phyloP scores from a whole-genome alignment of 306 rosid species.

The Castanopsis chinensis region DNA sequence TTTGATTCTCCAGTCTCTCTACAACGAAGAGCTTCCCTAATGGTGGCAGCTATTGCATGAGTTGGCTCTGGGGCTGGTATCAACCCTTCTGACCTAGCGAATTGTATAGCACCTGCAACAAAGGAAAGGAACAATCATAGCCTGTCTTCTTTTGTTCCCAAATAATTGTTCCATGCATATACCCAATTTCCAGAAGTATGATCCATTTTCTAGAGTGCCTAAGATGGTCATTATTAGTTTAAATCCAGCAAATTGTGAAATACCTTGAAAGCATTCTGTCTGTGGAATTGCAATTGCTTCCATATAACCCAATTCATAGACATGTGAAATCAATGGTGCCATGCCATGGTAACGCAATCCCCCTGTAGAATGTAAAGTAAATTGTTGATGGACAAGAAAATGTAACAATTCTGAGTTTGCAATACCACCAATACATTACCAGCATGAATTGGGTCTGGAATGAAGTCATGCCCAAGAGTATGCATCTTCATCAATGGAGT shows the following conservation, averaged over 20 bases:
- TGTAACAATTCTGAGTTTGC: background rate
- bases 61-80: constrained; percentile 98
- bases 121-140: constrained; percentile 5
- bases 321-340: constrained; percentile 95
- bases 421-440: constrained; percentile 40
- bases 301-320: constrained; percentile 75
- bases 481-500: constrained; percentile 99
- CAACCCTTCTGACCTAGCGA: constrained; percentile 87
- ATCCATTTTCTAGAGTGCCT: background rate
- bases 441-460: constrained; percentile 96
- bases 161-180: background rate
- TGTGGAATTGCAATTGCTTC: constrained; percentile 96
- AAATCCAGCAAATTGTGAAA: constrained; percentile 3
- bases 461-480: constrained; percentile 85
- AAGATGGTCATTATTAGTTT: background rate
- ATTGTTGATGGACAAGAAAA: background rate
- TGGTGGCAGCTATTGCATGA: constrained; percentile 88
- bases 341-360: constrained; percentile 98
- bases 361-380: constrained; percentile 42
- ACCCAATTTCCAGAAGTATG: background rate
- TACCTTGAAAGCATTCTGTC: constrained; percentile 82
- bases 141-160: background rate
- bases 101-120: constrained; percentile 76
- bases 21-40: constrained; percentile 80
- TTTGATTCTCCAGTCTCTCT: constrained; percentile 77